These are phyloP conservation scores for Hirschioporus abietinus DNA, from an alignment of 768 basidiomycete genomes.

Conservation along the genomic window DNA sequence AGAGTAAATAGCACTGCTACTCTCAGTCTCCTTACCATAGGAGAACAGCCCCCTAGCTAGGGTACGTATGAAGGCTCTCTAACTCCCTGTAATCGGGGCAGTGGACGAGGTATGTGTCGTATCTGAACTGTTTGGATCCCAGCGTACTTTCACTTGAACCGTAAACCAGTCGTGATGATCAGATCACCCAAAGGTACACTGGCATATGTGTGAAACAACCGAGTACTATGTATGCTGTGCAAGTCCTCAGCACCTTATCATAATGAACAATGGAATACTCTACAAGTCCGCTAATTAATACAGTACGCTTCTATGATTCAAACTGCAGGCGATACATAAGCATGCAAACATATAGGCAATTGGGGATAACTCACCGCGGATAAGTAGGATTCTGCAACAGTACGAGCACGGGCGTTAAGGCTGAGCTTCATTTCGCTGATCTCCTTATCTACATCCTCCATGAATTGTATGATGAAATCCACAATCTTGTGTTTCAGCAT, in stretches of 20 bases:
- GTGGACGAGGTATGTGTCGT: too few relatives aligned
- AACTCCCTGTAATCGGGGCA: too few relatives aligned
- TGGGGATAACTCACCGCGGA: slow-evolving; percentile 56
- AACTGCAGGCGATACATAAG: not conserved
- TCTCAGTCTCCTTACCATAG: too few relatives aligned
- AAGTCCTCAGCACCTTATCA: not conserved
- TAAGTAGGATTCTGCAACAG: slow-evolving; percentile 95
- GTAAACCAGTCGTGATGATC: too few relatives aligned
- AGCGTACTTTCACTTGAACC: too few relatives aligned
- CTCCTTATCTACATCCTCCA: slow-evolving; percentile 99
- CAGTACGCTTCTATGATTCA: not conserved
- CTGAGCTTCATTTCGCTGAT: slow-evolving; percentile 99
- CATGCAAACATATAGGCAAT: not conserved
- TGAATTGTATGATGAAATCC: slow-evolving; percentile 99
- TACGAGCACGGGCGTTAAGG: slow-evolving; percentile 92
- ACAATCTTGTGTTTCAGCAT: slow-evolving; percentile 99
- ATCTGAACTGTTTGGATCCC: too few relatives aligned
- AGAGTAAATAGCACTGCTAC: too few relatives aligned
- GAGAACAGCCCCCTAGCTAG: too few relatives aligned
- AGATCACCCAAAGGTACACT: too few relatives aligned
- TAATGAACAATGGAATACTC: not conserved
- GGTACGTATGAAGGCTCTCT: too few relatives aligned
- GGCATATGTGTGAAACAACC: not conserved
- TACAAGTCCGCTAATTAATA: not conserved
- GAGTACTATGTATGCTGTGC: not conserved